These are phyloP conservation scores for Talaromyces sp. DNA, from an alignment of 2,329 filamentous ascomycete species.

Conservation along the genomic window DNA sequence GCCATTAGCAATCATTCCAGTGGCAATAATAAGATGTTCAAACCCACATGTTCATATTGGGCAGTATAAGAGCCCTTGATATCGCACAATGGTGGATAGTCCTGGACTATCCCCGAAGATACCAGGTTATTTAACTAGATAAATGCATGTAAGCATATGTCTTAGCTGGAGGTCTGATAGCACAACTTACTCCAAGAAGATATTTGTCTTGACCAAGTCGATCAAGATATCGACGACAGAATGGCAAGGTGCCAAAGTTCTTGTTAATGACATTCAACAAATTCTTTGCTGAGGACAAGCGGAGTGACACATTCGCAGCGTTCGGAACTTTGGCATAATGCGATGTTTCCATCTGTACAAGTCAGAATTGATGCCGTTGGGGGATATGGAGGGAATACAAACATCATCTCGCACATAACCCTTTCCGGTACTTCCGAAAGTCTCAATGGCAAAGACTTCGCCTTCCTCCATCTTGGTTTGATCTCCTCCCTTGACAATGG, in stretches of 20 bases:
- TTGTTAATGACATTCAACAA: slow-evolving; percentile 88
- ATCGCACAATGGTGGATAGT: slow-evolving; percentile 84
- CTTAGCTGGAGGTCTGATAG: not conserved
- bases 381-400: slow-evolving; percentile 30
- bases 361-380: not conserved
- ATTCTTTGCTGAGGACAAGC: slow-evolving; percentile 77
- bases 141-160: slow-evolving; percentile 28
- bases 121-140: slow-evolving; percentile 79
- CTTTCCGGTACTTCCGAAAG: slow-evolving; percentile 89
- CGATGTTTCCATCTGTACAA: slow-evolving; percentile 66
- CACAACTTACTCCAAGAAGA: slow-evolving; percentile 68
- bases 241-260: slow-evolving; percentile 91
- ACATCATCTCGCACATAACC: slow-evolving; percentile 84
- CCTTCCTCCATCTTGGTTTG: slow-evolving; percentile 97
- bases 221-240: slow-evolving; percentile 86
- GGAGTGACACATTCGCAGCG: slow-evolving; percentile 70
- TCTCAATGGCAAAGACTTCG: slow-evolving; percentile 93
- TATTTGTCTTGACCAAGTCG: slow-evolving; percentile 94
- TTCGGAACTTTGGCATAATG: slow-evolving; percentile 78
- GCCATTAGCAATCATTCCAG: not conserved
- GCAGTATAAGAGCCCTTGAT: slow-evolving; percentile 93
- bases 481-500: slow-evolving; percentile 84
- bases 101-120: slow-evolving; percentile 76
- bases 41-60: slow-evolving; percentile 86
- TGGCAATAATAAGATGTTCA: not conserved